phyloP scores from a whole-genome alignment of 2,329 filamentous ascomycete species.

The Epichloe bromicola region DNA sequence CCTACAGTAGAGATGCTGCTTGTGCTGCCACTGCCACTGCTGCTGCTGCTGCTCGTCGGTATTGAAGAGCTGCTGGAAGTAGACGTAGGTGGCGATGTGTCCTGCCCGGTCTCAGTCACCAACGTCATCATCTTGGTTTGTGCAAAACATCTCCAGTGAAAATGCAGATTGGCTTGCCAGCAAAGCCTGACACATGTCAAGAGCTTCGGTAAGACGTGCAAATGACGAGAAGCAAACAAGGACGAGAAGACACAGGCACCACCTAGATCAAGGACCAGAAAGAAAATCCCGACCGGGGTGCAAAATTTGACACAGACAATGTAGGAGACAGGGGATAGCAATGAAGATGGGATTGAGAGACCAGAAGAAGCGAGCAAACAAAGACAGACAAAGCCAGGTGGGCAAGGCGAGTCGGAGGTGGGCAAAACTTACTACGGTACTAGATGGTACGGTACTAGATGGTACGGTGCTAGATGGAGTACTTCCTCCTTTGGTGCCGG shows the following conservation, averaged over 20 bases:
- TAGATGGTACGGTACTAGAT: constrained; percentile 13
- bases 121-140: constrained; percentile 18
- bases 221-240: constrained; percentile 2
- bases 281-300: too few species aligned
- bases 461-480: constrained; percentile 13
- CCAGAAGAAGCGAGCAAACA: not conserved
- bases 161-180: constrained; percentile 8
- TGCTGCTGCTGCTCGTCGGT: constrained; percentile 9
- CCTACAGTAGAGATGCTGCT: constrained; percentile 27
- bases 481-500: constrained; percentile 36
- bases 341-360: not conserved
- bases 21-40: constrained; percentile 6
- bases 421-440: constrained; percentile 15
- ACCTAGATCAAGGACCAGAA: too few species aligned
- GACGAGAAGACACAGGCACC: not conserved
- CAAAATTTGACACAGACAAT: not conserved
- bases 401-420: constrained; percentile 1
- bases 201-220: not conserved
- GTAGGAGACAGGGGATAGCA: not conserved
- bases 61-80: constrained; percentile 12
- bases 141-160: not conserved
- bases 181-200: constrained; percentile 7
- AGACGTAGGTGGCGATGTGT: constrained; percentile 14
- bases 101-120: constrained; percentile 25
- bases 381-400: not conserved